Evolutionary conservation across 2,329 filamentous ascomycete species (phyloP).

Genomic region (Cytospora piceae): DNA sequence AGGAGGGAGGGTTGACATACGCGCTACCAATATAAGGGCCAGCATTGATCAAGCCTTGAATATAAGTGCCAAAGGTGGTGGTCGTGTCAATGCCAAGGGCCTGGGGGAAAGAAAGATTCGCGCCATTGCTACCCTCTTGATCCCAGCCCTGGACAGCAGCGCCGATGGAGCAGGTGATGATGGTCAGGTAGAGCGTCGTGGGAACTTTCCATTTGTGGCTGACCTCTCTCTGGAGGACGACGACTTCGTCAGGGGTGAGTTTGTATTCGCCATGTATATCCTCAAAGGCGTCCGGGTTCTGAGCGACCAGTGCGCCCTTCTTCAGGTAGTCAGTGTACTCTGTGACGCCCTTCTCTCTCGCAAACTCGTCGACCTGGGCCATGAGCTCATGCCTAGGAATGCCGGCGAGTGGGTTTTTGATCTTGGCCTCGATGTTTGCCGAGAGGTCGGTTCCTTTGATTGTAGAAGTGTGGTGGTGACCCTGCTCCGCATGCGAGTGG

Average conservation of each 20-base stretch:
- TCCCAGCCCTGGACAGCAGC: constrained; percentile 57
- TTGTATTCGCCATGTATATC: constrained; percentile 44
- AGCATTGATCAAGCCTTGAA: constrained; percentile 62
- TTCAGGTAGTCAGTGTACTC: constrained; percentile 51
- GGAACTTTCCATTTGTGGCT: constrained; percentile 73
- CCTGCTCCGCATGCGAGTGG: constrained; percentile 28
- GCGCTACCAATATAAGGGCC: constrained; percentile 46
- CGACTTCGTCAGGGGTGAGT: constrained; percentile 54
- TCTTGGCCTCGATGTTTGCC: constrained; percentile 50
- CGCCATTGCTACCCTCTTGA: constrained; percentile 53
- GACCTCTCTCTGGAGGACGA: constrained; percentile 65
- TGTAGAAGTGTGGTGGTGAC: constrained; percentile 18
- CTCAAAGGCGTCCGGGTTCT: constrained; percentile 50
- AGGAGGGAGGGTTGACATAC: constrained; percentile 24
- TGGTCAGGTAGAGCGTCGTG: constrained; percentile 62
- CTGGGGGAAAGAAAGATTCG: constrained; percentile 50
- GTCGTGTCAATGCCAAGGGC: constrained; percentile 47
- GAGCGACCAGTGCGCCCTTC: constrained; percentile 41
- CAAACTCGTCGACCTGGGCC: constrained; percentile 58
- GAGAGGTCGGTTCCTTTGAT: constrained; percentile 47
- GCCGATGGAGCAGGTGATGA: constrained; percentile 55
- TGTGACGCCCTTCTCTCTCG: constrained; percentile 49
- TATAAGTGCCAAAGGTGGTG: constrained; percentile 53
- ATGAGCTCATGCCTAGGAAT: constrained; percentile 57
- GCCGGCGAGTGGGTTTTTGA: constrained; percentile 53